Base-by-base conservation (phyloP, 176 grass and related monocot genomes). In the Zea mays region DNA sequence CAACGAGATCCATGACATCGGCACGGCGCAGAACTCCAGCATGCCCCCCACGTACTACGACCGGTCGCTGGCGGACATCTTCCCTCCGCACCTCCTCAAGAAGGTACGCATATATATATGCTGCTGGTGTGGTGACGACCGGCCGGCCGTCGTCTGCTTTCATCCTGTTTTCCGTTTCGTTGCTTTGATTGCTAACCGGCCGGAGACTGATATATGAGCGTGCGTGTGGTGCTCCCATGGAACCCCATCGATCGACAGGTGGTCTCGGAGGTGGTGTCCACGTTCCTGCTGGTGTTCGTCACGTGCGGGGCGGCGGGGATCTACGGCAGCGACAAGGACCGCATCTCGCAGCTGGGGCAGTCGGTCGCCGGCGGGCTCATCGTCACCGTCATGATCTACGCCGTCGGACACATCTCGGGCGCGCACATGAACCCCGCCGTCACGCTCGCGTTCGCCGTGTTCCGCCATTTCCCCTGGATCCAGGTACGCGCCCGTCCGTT, bases 401-500 rank as follows among this genome's bases (percentile, higher is more conserved):
- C 96, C 44, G 96, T 99, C 16, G 96, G 96, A 0, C 96, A 99
- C 73, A 99, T 99, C 81, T 99, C 96, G 52, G 96, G 96, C 11
- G 96, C 96, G 9, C 96, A 99, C 90, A 99, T 99, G 96, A 99
- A 99, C 78, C 96, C 96, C 5, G 96, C 96, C 60, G 96, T 99
- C 79, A 99, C 92, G 16, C 84, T 95, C 35, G 84, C 96, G 19
- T 99, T 99, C 83, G 96, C 96, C 16, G 88, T 94, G 0, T 90
- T 83, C 62, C 74, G 87, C 27, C 96, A 99, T 84, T 99, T 99
- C 74, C 92, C 92, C 16, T 99, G 92, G 96, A 86, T 99, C 54
- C 92, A 99, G 92, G 96, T 90, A 43, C 33, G 35, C 21, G 2
- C 9, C 1, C 21, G 1, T 1, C 4, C 58, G 3, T 33, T 10